phyloP scores from a whole-genome alignment of 345 rosid species.

The Geranium brycei region DNA sequence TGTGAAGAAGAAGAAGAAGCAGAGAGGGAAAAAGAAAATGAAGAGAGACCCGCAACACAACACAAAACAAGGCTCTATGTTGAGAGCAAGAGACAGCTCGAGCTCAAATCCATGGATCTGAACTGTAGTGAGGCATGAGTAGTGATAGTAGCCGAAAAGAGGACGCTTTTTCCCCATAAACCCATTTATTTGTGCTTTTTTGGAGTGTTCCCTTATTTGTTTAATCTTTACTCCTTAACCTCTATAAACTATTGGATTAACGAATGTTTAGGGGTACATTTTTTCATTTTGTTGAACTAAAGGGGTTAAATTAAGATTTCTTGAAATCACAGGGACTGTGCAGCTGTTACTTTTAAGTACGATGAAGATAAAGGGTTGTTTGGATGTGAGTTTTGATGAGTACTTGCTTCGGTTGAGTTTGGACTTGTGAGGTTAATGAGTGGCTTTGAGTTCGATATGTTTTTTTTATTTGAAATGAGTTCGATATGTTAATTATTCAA shows the following conservation, averaged over 20 bases:
- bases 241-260: neutral
- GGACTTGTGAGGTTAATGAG: neutral
- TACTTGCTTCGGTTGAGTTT: neutral
- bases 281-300: neutral
- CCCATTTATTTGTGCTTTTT: neutral
- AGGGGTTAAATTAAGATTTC: neutral
- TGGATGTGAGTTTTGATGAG: neutral
- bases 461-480: too few species aligned
- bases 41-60: neutral
- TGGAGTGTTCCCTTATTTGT: neutral
- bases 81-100: neutral
- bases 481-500: too few species aligned
- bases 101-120: slow-evolving; percentile 14
- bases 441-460: too few species aligned
- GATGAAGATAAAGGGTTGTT: neutral
- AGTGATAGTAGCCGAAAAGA: slow-evolving; percentile 10
- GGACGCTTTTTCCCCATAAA: slow-evolving; percentile 8
- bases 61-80: neutral
- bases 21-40: neutral
- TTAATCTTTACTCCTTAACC: neutral
- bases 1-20: neutral
- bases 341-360: neutral
- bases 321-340: neutral
- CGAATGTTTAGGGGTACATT: neutral
- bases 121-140: neutral